A percentile compares a stretch with the other conserved stretches of the same genome.
Evolutionary conservation across 2,329 filamentous ascomycete species (phyloP).

Genomic region (Epichloe brachyelytri): DNA sequence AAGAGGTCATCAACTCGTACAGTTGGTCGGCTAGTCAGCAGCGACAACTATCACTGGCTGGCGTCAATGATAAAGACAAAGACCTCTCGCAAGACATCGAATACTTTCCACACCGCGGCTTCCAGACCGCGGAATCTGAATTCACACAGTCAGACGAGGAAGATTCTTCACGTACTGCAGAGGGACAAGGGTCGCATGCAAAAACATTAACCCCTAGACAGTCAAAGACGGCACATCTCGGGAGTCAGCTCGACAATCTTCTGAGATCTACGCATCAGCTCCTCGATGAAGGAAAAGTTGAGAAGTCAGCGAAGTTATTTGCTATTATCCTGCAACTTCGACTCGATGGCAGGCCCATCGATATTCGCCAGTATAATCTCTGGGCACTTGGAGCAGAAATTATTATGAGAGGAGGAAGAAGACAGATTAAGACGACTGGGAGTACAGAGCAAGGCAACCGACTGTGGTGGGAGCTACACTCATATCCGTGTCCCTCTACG

Average conservation of each 20-base stretch:
- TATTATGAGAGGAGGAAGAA: conserved; percentile 48
- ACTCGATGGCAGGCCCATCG: conserved; percentile 33
- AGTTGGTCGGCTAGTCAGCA: conserved; percentile 40
- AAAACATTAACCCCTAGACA: not conserved
- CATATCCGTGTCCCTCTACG: conserved; percentile 5
- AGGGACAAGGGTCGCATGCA: not conserved
- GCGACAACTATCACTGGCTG: conserved; percentile 40
- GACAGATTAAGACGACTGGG: not conserved
- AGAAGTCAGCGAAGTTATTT: conserved; percentile 62
- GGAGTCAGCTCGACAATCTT: conserved; percentile 50
- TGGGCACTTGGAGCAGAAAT: conserved; percentile 85
- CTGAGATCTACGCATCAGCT: conserved; percentile 60
- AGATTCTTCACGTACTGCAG: conserved; percentile 21
- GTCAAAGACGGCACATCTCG: conserved; percentile 10
- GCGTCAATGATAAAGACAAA: conserved; percentile 34
- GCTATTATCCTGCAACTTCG: conserved; percentile 53
- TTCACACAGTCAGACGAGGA: conserved; percentile 28
- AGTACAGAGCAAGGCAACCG: not conserved
- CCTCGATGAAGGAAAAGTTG: conserved; percentile 56
- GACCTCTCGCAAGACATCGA: conserved; percentile 23
- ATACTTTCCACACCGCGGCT: conserved; percentile 39
- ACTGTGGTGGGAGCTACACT: not conserved
- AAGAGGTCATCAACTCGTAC: conserved; percentile 37
- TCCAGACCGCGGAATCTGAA: conserved; percentile 5
- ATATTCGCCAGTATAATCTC: conserved; percentile 54